Percentiles rank a stretch among this genome's conserved stretches.
Conservation (phyloP, 805 yeast genomes). For the Cyberlindnera xylosilytica region DNA sequence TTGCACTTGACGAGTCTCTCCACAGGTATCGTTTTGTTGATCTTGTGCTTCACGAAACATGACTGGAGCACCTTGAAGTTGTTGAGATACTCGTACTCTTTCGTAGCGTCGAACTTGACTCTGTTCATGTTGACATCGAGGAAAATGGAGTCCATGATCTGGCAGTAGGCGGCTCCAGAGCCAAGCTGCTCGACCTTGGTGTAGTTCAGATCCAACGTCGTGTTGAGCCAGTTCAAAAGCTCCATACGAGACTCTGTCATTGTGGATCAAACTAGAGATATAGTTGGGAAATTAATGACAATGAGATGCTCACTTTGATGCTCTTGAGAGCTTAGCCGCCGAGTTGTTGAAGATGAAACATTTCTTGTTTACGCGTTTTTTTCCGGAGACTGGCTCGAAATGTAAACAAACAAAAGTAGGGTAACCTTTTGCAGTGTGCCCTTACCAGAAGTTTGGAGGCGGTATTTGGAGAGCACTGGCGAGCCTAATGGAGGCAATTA, state of each 20-base stretch:
- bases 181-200: slow-evolving; percentile 92
- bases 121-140: slow-evolving; percentile 79
- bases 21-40: slow-evolving; percentile 75
- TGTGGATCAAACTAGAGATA: too few relatives aligned
- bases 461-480: too few relatives aligned
- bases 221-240: slow-evolving; percentile 80
- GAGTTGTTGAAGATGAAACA: slow-evolving; percentile 1
- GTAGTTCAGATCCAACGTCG: slow-evolving; percentile 59
- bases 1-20: slow-evolving; percentile 81
- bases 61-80: slow-evolving; percentile 87
- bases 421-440: background rate
- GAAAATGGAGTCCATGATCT: slow-evolving; percentile 79
- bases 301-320: too few relatives aligned
- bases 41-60: slow-evolving; percentile 65
- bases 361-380: slow-evolving; percentile 1
- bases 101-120: slow-evolving; percentile 66
- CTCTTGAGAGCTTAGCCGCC: too few relatives aligned
- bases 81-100: slow-evolving; percentile 72
- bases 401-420: slow-evolving; percentile 10
- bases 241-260: slow-evolving; percentile 72
- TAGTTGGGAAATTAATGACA: too few relatives aligned
- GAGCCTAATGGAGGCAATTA: too few relatives aligned
- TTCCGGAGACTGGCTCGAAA: background rate
- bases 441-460: too few relatives aligned
- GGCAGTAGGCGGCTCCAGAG: slow-evolving; percentile 93